These are phyloP conservation scores for Papiliotrema laurentii DNA, from an alignment of 1,284 basidiomycete genomes.

Conservation along the genomic window DNA sequence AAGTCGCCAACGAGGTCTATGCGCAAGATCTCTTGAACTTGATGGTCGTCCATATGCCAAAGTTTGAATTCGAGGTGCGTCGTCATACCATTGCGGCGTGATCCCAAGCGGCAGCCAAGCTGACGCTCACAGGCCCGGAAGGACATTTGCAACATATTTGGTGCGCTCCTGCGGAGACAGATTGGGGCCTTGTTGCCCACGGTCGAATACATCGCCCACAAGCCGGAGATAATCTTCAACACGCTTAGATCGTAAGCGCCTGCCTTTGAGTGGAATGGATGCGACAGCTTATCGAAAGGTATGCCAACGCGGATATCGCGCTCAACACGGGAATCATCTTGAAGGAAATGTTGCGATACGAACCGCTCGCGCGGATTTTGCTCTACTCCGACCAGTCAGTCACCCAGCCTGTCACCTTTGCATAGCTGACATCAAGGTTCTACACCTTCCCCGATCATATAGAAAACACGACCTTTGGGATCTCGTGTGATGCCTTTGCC, in stretches of 20 bases:
- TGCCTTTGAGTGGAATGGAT: not conserved
- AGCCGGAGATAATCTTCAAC: constrained; percentile 83
- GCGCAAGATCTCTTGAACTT: constrained; percentile 78
- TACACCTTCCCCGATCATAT: constrained; percentile 97
- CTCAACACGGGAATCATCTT: constrained; percentile 98
- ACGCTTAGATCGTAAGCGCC: constrained; percentile 63
- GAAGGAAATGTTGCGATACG: constrained; percentile 93
- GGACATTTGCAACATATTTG: constrained; percentile 96
- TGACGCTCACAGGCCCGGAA: constrained; percentile 56
- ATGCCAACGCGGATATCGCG: constrained; percentile 90
- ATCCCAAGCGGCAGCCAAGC: not conserved
- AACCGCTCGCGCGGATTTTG: constrained; percentile 82
- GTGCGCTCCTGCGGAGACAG: constrained; percentile 86
- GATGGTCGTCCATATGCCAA: constrained; percentile 73
- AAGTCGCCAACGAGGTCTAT: constrained; percentile 94
- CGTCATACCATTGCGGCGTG: not conserved
- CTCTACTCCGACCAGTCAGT: constrained; percentile 88
- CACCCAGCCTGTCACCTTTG: not conserved
- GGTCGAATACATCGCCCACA: constrained; percentile 83
- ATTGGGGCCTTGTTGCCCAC: constrained; percentile 91
- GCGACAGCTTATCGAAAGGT: constrained; percentile 49
- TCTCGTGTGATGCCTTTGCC: constrained; percentile 94
- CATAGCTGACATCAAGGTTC: constrained; percentile 58
- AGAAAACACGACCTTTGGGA: constrained; percentile 94
- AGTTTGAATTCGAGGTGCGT: constrained; percentile 92